phyloP scores from a whole-genome alignment of 2,329 filamentous ascomycete species.

The Diaporthe sp. region DNA sequence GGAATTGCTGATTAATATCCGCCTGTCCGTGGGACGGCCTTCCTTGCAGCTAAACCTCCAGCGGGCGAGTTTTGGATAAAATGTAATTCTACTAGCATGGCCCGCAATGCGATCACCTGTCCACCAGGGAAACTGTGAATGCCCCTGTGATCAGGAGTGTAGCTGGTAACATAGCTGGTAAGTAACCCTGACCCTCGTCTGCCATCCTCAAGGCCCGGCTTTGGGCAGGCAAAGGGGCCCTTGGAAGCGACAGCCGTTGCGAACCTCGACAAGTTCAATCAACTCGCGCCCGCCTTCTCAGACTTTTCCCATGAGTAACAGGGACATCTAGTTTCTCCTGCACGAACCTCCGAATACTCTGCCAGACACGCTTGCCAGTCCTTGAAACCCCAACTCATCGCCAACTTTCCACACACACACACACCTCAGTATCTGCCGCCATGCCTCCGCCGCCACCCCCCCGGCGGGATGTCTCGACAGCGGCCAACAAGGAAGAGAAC shows the following conservation, averaged over 20 bases:
- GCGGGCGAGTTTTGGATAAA: not conserved
- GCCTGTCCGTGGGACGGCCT: not conserved
- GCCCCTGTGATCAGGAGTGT: too few species aligned
- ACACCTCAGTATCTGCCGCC: not conserved
- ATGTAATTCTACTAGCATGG: not conserved
- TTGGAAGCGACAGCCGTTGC: not conserved
- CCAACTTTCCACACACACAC: not conserved
- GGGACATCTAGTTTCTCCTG: not conserved
- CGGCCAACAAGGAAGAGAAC: constrained; percentile 82
- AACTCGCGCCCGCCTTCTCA: not conserved
- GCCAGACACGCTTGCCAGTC: not conserved
- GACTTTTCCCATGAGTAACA: not conserved
- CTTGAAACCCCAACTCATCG: not conserved
- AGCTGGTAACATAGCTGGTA: too few species aligned
- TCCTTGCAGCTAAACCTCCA: not conserved
- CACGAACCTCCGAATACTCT: too few species aligned
- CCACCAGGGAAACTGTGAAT: not conserved
- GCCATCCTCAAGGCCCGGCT: not conserved
- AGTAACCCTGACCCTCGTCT: not conserved
- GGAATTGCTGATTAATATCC: not conserved
- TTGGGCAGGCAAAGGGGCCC: not conserved
- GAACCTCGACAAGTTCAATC: not conserved
- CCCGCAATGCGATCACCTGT: not conserved
- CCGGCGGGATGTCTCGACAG: constrained; percentile 27
- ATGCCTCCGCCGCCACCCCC: constrained; percentile 38